Conservation (phyloP, 1,139 yeast genomes). For the Hemisphaericaspora subhashii region DNA sequence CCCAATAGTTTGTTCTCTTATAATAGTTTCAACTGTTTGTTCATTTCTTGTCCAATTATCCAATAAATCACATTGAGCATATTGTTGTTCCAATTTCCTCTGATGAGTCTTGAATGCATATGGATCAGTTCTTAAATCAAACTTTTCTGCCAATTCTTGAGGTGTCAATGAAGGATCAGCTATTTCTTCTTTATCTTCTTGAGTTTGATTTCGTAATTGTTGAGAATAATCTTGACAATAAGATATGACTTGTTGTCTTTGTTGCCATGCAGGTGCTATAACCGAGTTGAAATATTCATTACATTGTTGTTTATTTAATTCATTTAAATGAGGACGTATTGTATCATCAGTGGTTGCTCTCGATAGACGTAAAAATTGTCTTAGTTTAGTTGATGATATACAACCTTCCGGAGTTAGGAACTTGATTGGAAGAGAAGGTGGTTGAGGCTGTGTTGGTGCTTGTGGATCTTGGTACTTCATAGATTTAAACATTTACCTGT, state of each 20-base stretch:
- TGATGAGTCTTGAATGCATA: constrained; percentile 34
- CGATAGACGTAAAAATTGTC: constrained; percentile 41
- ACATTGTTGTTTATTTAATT: constrained; percentile 23
- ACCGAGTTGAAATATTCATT: constrained; percentile 26
- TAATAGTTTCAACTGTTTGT: constrained; percentile 31
- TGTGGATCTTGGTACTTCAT: not conserved
- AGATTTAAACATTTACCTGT: not conserved
- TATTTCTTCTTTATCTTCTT: constrained; percentile 3
- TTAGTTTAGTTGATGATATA: constrained; percentile 31
- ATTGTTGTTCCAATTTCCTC: constrained; percentile 23
- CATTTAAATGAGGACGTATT: constrained; percentile 40
- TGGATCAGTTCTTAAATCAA: constrained; percentile 41
- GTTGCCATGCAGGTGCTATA: constrained; percentile 41
- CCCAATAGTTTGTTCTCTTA: constrained; percentile 33
- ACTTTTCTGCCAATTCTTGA: constrained; percentile 14
- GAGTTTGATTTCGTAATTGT: constrained; percentile 18
- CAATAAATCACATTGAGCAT: constrained; percentile 27
- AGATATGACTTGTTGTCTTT: constrained; percentile 28
- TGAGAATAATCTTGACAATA: constrained; percentile 33
- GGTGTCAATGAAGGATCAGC: constrained; percentile 5
- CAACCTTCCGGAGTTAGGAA: constrained; percentile 35
- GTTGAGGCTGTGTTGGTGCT: not conserved
- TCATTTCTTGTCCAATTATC: constrained; percentile 43
- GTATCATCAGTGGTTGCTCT: constrained; percentile 42
- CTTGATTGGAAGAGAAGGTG: constrained; percentile 8